phyloP scores from a whole-genome alignment of 306 rosid species.

The Fragaria nilgerrensis region DNA sequence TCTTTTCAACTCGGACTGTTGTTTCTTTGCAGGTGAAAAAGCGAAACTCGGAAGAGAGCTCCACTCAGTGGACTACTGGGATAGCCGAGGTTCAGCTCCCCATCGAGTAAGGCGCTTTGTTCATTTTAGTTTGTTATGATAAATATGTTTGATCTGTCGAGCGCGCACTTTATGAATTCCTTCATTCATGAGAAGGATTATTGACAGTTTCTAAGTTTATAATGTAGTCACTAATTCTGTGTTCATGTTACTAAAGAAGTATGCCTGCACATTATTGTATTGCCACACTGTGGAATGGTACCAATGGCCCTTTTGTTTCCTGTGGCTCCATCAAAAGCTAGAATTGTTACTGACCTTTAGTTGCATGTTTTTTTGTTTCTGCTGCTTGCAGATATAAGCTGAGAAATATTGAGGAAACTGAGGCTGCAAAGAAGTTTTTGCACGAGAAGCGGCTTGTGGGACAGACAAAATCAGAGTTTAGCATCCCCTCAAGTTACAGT shows the following conservation, averaged over 20 bases:
- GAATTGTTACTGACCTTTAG: neutral
- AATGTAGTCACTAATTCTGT: neutral
- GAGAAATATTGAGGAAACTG: slow-evolving; percentile 94
- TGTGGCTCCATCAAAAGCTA: neutral
- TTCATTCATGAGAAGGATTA: no score
- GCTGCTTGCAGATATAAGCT: slow-evolving; percentile 67
- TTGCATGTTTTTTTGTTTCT: neutral
- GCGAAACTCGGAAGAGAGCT: slow-evolving; percentile 92
- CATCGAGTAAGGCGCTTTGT: slow-evolving; percentile 66
- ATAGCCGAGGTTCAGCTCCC: slow-evolving; percentile 99
- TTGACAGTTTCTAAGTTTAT: neutral
- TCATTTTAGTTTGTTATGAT: neutral
- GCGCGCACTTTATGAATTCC: neutral
- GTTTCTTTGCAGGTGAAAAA: slow-evolving; percentile 67
- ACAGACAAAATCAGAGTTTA: slow-evolving; percentile 73
- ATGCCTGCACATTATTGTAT: neutral
- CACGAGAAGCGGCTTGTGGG: slow-evolving; percentile 93
- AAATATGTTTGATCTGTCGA: neutral
- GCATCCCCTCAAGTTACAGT: slow-evolving; percentile 89
- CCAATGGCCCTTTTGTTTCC: neutral
- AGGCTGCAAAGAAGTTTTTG: slow-evolving; percentile 91
- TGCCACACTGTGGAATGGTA: neutral
- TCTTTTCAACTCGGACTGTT: slow-evolving; percentile 12
- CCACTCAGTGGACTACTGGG: slow-evolving; percentile 99
- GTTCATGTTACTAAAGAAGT: neutral